A percentile compares a stretch with the other conserved stretches of the same genome.
Conservation (phyloP, 345 rosid genomes). For the Geranium rotundifolium region DNA sequence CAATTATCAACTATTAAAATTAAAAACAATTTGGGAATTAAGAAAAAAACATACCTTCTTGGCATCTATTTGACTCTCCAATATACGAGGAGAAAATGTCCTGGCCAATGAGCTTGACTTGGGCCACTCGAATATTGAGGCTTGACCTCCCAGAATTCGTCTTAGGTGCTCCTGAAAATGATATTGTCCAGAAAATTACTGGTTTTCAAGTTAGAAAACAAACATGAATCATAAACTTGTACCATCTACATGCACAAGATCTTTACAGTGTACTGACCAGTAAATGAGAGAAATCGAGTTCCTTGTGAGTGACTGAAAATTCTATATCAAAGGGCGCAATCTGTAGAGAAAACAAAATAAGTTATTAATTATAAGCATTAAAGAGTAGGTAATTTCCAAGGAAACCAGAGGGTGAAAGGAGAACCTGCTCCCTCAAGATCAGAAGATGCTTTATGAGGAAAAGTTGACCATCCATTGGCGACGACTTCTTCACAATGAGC, state of each 20-base stretch:
- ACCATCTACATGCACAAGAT: background rate
- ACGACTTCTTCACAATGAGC: constrained; percentile 62
- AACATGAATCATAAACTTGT: background rate
- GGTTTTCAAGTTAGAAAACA: background rate
- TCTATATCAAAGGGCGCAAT: constrained; percentile 97
- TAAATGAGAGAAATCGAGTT: constrained; percentile 92
- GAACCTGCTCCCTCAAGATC: constrained; percentile 89
- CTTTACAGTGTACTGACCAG: constrained; percentile 55
- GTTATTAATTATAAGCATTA: constrained; percentile 7
- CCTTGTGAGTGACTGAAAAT: constrained; percentile 90
- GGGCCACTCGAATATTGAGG: constrained; percentile 92
- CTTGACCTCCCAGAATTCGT: constrained; percentile 93
- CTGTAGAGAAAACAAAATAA: constrained; percentile 26
- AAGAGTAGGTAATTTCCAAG: constrained; percentile 6
- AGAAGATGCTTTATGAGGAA: constrained; percentile 91
- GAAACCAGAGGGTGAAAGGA: constrained; percentile 9
- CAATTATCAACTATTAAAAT: too few relatives aligned
- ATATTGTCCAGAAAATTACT: constrained; percentile 2
- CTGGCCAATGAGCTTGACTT: constrained; percentile 92
- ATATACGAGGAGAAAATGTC: constrained; percentile 88
- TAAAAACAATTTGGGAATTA: too few relatives aligned
- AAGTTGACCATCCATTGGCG: constrained; percentile 88
- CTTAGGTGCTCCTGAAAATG: constrained; percentile 73
- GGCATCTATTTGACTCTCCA: constrained; percentile 96
- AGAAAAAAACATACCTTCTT: constrained; percentile 51